Percentiles rank a stretch among this genome's conserved stretches.
These are phyloP conservation scores for Trichophyton equinum DNA, from an alignment of 2,329 filamentous ascomycete species.

Conservation along the genomic window DNA sequence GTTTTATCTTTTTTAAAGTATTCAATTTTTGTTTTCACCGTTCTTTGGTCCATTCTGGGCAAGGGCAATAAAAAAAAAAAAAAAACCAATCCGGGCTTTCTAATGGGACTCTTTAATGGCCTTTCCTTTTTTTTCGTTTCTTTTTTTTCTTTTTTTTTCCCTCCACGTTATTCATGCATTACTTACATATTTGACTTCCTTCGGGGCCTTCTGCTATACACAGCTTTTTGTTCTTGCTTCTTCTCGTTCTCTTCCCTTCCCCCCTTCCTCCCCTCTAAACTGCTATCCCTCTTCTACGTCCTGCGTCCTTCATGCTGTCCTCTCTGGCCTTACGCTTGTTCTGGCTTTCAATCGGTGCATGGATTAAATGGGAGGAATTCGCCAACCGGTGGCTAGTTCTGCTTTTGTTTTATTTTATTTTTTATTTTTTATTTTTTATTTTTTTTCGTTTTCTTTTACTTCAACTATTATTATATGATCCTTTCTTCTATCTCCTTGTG, in stretches of 20 bases:
- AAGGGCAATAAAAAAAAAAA: background rate
- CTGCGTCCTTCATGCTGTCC: background rate
- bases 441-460: background rate
- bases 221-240: background rate
- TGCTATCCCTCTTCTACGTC: background rate
- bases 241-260: background rate
- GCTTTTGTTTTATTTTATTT: too few relatives aligned
- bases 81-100: background rate
- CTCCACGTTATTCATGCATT: background rate
- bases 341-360: constrained; percentile 3
- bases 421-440: too few relatives aligned
- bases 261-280: too few relatives aligned
- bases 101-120: background rate
- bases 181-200: background rate
- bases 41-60: background rate
- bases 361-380: background rate
- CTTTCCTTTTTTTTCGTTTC: background rate
- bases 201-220: background rate
- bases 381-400: background rate
- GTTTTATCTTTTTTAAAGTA: constrained; percentile 2
- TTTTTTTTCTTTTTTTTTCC: too few relatives aligned
- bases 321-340: constrained; percentile 1
- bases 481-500: background rate
- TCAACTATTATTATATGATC: background rate
- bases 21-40: background rate